These are phyloP conservation scores for Spiraea crenata DNA, from an alignment of 331 rosid genomes.

Conservation along the genomic window DNA sequence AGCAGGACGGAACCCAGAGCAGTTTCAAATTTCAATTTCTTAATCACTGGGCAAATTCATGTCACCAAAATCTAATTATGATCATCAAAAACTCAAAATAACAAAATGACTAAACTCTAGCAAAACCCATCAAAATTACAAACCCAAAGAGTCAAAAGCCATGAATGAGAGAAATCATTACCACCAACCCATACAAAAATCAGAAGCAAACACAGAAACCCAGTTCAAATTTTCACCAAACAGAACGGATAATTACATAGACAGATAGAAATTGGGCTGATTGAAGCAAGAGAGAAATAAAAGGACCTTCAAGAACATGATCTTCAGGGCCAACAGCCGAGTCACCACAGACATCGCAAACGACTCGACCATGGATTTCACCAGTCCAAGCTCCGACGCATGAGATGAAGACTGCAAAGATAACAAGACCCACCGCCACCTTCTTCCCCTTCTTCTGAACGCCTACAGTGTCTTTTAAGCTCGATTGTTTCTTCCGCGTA, in stretches of 20 bases:
- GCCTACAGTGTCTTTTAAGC: too few relatives aligned
- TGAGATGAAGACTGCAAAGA: slow-evolving; percentile 31
- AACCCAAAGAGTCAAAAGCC: background rate
- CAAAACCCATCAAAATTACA: background rate
- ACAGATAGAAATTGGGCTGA: background rate
- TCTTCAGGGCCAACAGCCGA: slow-evolving; percentile 90
- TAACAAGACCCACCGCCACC: slow-evolving; percentile 27
- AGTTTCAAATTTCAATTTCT: background rate
- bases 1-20: background rate
- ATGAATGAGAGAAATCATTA: background rate
- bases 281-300: slow-evolving; percentile 9
- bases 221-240: slow-evolving; percentile 11
- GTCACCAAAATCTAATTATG: background rate
- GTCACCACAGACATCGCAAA: slow-evolving; percentile 89
- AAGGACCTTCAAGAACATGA: slow-evolving; percentile 74
- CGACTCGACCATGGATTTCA: slow-evolving; percentile 89
- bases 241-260: background rate
- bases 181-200: background rate
- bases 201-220: slow-evolving; percentile 8
- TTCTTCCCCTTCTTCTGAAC: slow-evolving; percentile 18
- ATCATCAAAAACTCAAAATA: background rate
- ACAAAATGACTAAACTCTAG: background rate
- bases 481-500: background rate
- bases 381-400: slow-evolving; percentile 79
- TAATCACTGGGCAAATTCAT: background rate